Evolutionary conservation across 768 basidiomycete genomes (phyloP).

Genomic region (Suillus americanus): DNA sequence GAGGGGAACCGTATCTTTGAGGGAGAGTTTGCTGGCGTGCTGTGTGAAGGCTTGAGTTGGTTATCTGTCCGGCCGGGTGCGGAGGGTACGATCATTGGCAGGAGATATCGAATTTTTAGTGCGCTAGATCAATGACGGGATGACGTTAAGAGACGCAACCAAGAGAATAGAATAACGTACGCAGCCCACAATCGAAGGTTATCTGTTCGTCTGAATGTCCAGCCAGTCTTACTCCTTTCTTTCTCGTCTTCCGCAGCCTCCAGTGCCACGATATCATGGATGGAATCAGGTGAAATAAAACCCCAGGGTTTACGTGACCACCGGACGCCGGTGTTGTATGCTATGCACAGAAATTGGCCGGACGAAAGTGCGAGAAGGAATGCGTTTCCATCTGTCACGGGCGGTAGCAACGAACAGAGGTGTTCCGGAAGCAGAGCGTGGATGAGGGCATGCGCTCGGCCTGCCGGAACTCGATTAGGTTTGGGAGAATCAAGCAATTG

Average conservation of each 20-base stretch:
- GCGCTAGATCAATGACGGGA: conserved; percentile 45
- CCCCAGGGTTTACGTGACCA: conserved; percentile 87
- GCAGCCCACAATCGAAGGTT: conserved; percentile 85
- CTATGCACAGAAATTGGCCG: conserved; percentile 76
- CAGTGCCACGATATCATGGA: conserved; percentile 76
- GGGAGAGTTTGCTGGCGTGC: conserved; percentile 29
- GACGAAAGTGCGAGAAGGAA: conserved; percentile 64
- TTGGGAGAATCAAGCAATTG: conserved; percentile 6
- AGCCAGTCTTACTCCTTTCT: conserved; percentile 55
- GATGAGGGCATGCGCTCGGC: conserved; percentile 64
- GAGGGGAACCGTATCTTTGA: conserved; percentile 37
- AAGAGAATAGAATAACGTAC: conserved; percentile 42
- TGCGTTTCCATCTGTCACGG: conserved; percentile 28
- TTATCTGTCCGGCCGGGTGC: conserved; percentile 31
- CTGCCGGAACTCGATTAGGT: conserved; percentile 35
- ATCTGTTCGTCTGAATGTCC: conserved; percentile 86
- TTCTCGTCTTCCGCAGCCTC: conserved; percentile 47
- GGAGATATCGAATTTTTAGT: conserved; percentile 76
- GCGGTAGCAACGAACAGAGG: conserved; percentile 43
- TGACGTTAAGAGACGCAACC: neutral
- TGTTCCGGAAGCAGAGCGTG: conserved; percentile 55
- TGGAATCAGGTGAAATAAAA: conserved; percentile 71
- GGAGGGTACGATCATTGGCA: conserved; percentile 63
- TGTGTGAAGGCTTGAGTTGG: conserved; percentile 18
- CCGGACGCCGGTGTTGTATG: conserved; percentile 81